Evolutionary conservation across 495 filamentous ascomycete species (phyloP).

Genomic region (Xylaria longipes): DNA sequence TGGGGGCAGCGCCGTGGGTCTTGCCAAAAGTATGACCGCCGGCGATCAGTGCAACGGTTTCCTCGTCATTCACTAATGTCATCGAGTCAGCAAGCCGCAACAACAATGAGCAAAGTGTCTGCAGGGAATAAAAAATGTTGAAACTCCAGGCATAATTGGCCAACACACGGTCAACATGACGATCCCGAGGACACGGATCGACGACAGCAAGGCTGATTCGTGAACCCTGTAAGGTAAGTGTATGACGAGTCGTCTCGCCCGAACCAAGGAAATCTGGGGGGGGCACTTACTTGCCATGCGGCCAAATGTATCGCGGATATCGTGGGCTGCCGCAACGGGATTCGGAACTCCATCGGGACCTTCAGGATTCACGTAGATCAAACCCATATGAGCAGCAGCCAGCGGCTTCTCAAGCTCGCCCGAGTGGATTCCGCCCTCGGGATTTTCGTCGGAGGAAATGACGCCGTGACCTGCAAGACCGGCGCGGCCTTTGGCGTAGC

Average conservation of each 20-base stretch:
- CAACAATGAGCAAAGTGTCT: background rate
- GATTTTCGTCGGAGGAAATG: conserved; percentile 53
- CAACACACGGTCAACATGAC: too few relatives aligned
- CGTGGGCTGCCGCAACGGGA: conserved; percentile 67
- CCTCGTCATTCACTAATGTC: conserved; percentile 67
- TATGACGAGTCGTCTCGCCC: background rate
- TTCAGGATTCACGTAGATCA: conserved; percentile 81
- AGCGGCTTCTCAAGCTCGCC: conserved; percentile 69
- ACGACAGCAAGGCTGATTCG: background rate
- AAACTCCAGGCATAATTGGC: background rate
- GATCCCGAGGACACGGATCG: background rate
- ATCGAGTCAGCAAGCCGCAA: background rate
- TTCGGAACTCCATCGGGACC: conserved; percentile 74
- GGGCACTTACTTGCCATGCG: conserved; percentile 65
- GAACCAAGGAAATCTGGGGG: background rate
- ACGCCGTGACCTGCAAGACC: conserved; percentile 53
- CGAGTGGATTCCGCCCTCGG: conserved; percentile 57
- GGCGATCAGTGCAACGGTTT: conserved; percentile 76
- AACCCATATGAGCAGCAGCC: conserved; percentile 71
- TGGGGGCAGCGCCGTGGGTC: conserved; percentile 71
- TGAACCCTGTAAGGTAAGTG: background rate
- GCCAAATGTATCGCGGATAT: conserved; percentile 73
- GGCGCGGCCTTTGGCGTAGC: conserved; percentile 59
- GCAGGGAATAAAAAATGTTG: background rate
- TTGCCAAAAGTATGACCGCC: conserved; percentile 79